These are phyloP conservation scores for Rubroshorea leprosula DNA, from an alignment of 345 rosid genomes.

Conservation along the genomic window DNA sequence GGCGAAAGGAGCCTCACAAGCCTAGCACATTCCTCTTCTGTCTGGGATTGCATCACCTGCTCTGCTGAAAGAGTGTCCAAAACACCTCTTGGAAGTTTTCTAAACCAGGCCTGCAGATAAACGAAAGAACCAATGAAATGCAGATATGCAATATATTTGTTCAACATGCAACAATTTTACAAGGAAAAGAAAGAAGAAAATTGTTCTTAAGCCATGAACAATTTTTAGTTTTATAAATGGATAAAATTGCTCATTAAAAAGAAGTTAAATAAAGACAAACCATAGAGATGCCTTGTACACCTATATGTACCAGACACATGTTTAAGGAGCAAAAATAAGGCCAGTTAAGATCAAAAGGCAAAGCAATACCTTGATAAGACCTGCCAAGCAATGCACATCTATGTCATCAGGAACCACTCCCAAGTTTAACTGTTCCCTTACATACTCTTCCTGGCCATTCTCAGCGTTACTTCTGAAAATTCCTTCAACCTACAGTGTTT, in stretches of 20 bases:
- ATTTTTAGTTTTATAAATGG: background rate
- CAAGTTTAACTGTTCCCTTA: conserved; percentile 73
- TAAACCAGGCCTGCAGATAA: conserved; percentile 93
- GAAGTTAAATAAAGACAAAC: too few relatives aligned
- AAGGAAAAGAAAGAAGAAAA: too few relatives aligned
- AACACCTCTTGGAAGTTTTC: conserved; percentile 93
- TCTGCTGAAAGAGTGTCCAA: conserved; percentile 84
- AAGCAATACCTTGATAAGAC: conserved; percentile 76
- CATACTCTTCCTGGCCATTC: conserved; percentile 87
- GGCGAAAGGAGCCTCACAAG: conserved; percentile 81
- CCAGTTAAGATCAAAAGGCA: conserved; percentile 1
- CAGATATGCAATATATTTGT: background rate
- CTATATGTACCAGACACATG: too few relatives aligned
- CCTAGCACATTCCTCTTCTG: conserved; percentile 81
- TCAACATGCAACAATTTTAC: too few relatives aligned
- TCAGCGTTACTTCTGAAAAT: conserved; percentile 89
- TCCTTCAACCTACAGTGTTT: conserved; percentile 72
- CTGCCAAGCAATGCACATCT: conserved; percentile 93
- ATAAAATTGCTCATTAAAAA: too few relatives aligned
- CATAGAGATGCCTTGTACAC: too few relatives aligned
- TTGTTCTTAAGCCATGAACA: background rate
- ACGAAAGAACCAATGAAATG: too few relatives aligned
- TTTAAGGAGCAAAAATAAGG: background rate
- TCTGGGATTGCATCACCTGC: conserved; percentile 75
- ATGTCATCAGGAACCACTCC: conserved; percentile 72